Conservation (phyloP, 148 eudicot genomes). For the Suaeda aralocaspica region DNA sequence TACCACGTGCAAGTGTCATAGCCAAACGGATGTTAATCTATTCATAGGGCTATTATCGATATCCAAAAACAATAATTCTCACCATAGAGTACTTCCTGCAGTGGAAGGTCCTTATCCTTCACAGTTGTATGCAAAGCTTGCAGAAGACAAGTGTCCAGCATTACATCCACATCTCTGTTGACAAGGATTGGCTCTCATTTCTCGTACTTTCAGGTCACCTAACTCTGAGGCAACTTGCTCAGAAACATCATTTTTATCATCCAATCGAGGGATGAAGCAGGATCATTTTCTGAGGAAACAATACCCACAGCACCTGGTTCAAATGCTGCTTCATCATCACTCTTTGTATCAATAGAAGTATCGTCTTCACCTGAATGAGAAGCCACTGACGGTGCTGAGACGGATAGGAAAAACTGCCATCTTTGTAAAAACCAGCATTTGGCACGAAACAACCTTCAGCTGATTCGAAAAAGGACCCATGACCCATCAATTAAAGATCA, state of each 20-base stretch:
- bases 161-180: constrained; percentile 63
- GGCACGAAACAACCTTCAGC: constrained; percentile 70
- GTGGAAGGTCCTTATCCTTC: constrained; percentile 88
- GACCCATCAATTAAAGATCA: constrained; percentile 9
- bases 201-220: constrained; percentile 44
- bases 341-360: constrained; percentile 34
- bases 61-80: constrained; percentile 22
- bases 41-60: background rate
- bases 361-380: constrained; percentile 44
- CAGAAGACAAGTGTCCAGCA: constrained; percentile 77
- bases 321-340: constrained; percentile 34
- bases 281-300: constrained; percentile 26
- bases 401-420: constrained; percentile 72
- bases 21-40: background rate
- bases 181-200: constrained; percentile 50
- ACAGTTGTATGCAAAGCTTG: constrained; percentile 93
- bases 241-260: constrained; percentile 30
- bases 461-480: constrained; percentile 33
- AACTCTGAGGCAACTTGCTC: constrained; percentile 44
- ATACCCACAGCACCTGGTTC: constrained; percentile 29
- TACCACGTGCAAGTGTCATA: too few relatives aligned
- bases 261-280: constrained; percentile 25
- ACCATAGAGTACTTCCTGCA: constrained; percentile 94
- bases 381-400: constrained; percentile 38
- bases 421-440: constrained; percentile 75